These are phyloP conservation scores for Magnusiomyces ingens DNA, from an alignment of 1,139 yeast genomes.

Conservation along the genomic window DNA sequence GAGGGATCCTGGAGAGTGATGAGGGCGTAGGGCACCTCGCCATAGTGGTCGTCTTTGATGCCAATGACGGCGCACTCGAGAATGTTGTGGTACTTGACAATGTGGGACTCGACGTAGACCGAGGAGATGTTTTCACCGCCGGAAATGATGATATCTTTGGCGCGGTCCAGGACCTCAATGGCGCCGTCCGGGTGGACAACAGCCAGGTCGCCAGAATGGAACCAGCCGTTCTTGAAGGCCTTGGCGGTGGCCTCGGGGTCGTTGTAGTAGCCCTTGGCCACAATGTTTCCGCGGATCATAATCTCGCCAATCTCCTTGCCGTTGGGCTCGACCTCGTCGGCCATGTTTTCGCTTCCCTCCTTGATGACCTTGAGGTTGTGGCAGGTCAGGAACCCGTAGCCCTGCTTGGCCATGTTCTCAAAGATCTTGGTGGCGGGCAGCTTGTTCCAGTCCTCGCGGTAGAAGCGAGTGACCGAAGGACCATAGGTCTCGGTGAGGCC, in stretches of 20 bases:
- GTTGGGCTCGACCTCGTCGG: slow-evolving; percentile 42
- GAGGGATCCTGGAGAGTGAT: slow-evolving; percentile 24
- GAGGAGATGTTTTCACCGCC: slow-evolving; percentile 82
- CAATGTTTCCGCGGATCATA: slow-evolving; percentile 39
- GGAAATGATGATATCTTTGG: slow-evolving; percentile 71
- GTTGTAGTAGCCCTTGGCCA: slow-evolving; percentile 54
- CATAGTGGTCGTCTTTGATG: slow-evolving; percentile 32
- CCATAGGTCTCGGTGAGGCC: slow-evolving; percentile 54
- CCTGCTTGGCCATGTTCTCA: slow-evolving; percentile 33
- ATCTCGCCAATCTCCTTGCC: slow-evolving; percentile 36
- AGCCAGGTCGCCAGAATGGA: slow-evolving; percentile 72
- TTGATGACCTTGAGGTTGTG: slow-evolving; percentile 42
- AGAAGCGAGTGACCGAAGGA: slow-evolving; percentile 33
- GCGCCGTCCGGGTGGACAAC: slow-evolving; percentile 51
- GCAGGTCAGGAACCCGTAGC: slow-evolving; percentile 32
- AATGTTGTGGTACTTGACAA: slow-evolving; percentile 40
- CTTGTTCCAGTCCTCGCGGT: slow-evolving; percentile 30
- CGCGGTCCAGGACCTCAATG: slow-evolving; percentile 61
- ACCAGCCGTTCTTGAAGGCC: slow-evolving; percentile 67
- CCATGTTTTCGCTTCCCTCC: slow-evolving; percentile 42
- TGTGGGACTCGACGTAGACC: slow-evolving; percentile 61
- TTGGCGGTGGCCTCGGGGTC: slow-evolving; percentile 48
- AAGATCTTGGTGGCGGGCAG: slow-evolving; percentile 25
- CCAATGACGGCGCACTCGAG: slow-evolving; percentile 37
- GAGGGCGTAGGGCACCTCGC: slow-evolving; percentile 35